Evolutionary conservation across 106 monocot genomes (phyloP), one percentile per base, ranked within the genome.

Genomic region (Acorus calamus): DNA sequence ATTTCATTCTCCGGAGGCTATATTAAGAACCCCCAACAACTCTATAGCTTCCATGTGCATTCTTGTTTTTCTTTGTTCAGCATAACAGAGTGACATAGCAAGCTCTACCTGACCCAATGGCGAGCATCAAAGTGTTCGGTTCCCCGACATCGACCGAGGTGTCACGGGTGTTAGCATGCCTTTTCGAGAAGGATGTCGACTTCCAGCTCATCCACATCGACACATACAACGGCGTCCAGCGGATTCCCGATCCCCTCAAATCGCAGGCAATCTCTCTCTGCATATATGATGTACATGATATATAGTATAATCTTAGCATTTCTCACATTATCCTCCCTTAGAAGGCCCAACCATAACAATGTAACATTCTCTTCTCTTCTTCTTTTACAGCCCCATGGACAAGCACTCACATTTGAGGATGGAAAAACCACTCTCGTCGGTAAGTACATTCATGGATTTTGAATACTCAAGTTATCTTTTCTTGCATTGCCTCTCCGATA

Each of bases 171-270:
- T 65, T 86, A 44, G 54, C 76, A 4, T 86, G 86, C 65, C 83
- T 86, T 6, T 86, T 86, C 9, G 86, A 86, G 71, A 86, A 86
- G 73, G 61, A 86, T 7, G 73, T 86, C 2, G 83, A 83, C 42
- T 86, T 86, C 76, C 79, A 83, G 55, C 86, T 86, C 64, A 74
- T 86, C 60, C 82, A 79, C 49, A 71, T 79, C 44, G 86, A 86
- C 52, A 47, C 41, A 42, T 86, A 61, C 67, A 73, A 53, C 64
- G 86, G 79, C 46, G 6, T 12, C 3, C 49, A 43, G 8, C 69
- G 76, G 52, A 58, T 54, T 59, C 82, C 86, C 0, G 79, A 86
- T 9, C 79, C 63, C 48, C 82, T 86, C 13, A 86, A 82, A 66
- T 75, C 79, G 2, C 86, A 86, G 69, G 86, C 75, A 61, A 14